Evolutionary conservation across 768 basidiomycete species (phyloP).

Genomic region (Pholiota microspora): DNA sequence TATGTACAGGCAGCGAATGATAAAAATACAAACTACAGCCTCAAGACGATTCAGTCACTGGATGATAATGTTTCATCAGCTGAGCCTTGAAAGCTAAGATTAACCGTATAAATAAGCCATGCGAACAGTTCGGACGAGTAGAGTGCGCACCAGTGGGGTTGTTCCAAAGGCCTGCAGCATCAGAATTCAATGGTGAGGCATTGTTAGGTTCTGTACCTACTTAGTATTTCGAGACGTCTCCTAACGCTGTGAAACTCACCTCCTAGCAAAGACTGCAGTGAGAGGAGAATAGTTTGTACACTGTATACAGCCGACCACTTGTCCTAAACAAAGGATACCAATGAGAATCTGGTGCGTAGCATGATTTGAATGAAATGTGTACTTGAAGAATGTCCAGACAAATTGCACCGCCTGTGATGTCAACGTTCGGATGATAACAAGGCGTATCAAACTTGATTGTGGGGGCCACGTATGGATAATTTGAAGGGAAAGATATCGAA

Average conservation of each 20-base stretch:
- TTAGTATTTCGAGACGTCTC: conserved; percentile 2
- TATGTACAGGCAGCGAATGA: conserved; percentile 10
- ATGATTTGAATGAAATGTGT: too few species aligned
- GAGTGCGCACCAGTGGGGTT: conserved; percentile 54
- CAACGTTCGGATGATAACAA: conserved; percentile 91
- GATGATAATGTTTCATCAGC: conserved; percentile 71
- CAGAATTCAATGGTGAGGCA: conserved; percentile 84
- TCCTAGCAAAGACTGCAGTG: conserved; percentile 84
- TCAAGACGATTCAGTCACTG: conserved; percentile 34
- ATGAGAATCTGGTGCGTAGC: neutral
- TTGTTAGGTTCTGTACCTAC: conserved; percentile 79
- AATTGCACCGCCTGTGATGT: conserved; percentile 72
- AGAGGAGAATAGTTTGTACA: conserved; percentile 86
- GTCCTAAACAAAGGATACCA: conserved; percentile 45
- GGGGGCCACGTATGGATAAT: conserved; percentile 87
- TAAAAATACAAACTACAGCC: conserved; percentile 4
- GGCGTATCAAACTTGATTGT: conserved; percentile 86
- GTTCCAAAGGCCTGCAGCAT: conserved; percentile 82
- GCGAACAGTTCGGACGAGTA: neutral
- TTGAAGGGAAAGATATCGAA: conserved; percentile 79
- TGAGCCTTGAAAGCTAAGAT: conserved; percentile 66
- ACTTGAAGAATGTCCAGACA: conserved; percentile 90
- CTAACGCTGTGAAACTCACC: conserved; percentile 44
- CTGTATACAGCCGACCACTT: conserved; percentile 95
- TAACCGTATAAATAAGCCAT: conserved; percentile 6